Evolutionary conservation across 257 asterid genomes (phyloP).

Genomic region (Asclepias syriaca): DNA sequence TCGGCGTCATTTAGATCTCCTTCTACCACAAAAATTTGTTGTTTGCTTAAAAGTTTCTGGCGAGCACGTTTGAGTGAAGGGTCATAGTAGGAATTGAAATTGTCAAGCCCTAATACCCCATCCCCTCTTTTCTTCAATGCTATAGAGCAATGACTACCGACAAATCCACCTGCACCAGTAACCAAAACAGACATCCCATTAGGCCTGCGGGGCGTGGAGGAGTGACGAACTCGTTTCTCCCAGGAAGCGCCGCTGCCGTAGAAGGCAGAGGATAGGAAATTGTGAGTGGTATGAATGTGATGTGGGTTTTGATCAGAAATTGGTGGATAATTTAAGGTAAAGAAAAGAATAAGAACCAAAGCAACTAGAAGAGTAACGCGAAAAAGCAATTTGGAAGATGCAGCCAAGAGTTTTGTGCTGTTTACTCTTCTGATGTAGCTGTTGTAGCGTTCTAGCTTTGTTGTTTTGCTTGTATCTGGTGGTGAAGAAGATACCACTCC

Average conservation of each 20-base stretch:
- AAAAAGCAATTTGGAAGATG: constrained; percentile 83
- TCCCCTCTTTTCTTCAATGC: constrained; percentile 84
- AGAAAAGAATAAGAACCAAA: constrained; percentile 63
- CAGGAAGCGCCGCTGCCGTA: constrained; percentile 66
- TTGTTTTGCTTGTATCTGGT: constrained; percentile 53
- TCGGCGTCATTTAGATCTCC: constrained; percentile 68
- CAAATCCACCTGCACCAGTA: constrained; percentile 94
- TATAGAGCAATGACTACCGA: constrained; percentile 77
- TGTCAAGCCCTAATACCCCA: constrained; percentile 82
- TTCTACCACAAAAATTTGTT: constrained; percentile 56
- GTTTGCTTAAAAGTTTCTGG: constrained; percentile 38
- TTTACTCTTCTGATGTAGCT: constrained; percentile 69
- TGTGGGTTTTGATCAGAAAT: constrained; percentile 27
- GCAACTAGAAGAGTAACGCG: constrained; percentile 83
- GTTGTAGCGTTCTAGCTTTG: constrained; percentile 74
- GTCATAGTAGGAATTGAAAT: constrained; percentile 85
- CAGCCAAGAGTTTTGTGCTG: constrained; percentile 70
- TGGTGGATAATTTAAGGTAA: constrained; percentile 68
- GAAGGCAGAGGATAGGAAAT: constrained; percentile 64
- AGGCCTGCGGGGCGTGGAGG: constrained; percentile 79
- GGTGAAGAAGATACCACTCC: constrained; percentile 32
- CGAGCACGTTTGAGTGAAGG: constrained; percentile 67
- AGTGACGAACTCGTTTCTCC: constrained; percentile 80
- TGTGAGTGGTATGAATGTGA: constrained; percentile 44
- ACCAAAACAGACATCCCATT: constrained; percentile 78